A percentile compares a stretch with the other conserved stretches of the same genome.
These are phyloP conservation scores for Stagonosporopsis cucurbitacearum DNA, from an alignment of 2,329 filamentous ascomycete species.

Conservation along the genomic window DNA sequence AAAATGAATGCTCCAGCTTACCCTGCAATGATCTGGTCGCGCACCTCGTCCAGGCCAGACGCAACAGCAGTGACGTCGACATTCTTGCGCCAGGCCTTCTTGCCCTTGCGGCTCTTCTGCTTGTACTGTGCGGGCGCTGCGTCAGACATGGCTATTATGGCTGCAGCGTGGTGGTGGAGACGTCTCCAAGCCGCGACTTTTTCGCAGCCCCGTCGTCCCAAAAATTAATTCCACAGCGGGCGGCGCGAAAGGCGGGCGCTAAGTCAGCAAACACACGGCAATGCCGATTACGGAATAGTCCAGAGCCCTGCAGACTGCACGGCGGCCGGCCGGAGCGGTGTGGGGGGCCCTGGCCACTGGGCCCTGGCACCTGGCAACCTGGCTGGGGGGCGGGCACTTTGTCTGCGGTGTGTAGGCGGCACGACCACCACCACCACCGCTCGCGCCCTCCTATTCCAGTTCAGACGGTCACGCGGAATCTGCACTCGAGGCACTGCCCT, in stretches of 20 bases:
- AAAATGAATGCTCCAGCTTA: no score
- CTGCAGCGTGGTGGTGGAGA: neutral
- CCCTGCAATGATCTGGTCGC: slow-evolving; percentile 92
- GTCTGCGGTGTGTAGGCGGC: neutral
- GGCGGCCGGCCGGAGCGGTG: slow-evolving; percentile 8
- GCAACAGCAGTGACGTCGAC: slow-evolving; percentile 90
- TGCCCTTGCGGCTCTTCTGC: slow-evolving; percentile 93
- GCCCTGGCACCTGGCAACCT: no score
- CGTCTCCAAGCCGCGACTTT: no score
- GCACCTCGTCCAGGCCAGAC: slow-evolving; percentile 79
- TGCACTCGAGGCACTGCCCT: no score
- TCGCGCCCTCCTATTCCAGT: slow-evolving; percentile 4
- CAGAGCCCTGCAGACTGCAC: no score
- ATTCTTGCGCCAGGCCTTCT: slow-evolving; percentile 99
- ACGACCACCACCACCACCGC: neutral
- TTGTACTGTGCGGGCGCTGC: slow-evolving; percentile 79
- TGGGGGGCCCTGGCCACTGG: no score
- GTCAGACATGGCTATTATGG: slow-evolving; percentile 23
- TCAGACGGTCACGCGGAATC: no score
- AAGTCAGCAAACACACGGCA: no score
- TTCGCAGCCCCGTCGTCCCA: no score
- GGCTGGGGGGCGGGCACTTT: no score
- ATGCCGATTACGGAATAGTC: no score
- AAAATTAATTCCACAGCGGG: no score
- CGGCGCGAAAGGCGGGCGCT: slow-evolving; percentile 10